A percentile compares a stretch with the other conserved stretches of the same genome.
These are phyloP conservation scores for Solanum sejunctum DNA, from an alignment of 257 asterid genomes.

Conservation along the genomic window DNA sequence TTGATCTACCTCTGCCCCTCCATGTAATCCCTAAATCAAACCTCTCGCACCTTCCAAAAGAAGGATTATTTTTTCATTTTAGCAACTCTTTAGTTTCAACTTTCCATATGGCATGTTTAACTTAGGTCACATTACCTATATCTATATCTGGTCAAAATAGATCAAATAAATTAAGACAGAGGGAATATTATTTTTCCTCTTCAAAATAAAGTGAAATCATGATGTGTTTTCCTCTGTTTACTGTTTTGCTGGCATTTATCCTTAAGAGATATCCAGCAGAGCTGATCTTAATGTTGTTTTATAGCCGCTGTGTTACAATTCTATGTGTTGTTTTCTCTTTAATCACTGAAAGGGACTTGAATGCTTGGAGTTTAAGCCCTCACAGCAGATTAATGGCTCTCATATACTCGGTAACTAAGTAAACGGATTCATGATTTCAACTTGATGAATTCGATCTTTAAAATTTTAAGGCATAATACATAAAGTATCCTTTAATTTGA, in stretches of 20 bases:
- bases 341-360: constrained; percentile 20
- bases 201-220: not conserved
- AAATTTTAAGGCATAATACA: not conserved
- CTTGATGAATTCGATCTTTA: not conserved
- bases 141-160: no score
- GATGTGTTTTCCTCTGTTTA: not conserved
- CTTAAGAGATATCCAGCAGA: constrained; percentile 47
- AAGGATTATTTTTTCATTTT: no score
- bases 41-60: no score
- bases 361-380: constrained; percentile 40
- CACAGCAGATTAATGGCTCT: constrained; percentile 34
- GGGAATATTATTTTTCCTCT: not conserved
- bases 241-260: constrained; percentile 38
- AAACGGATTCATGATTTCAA: not conserved
- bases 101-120: no score
- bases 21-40: no score
- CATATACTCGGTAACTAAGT: constrained; percentile 40
- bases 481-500: no score
- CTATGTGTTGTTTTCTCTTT: constrained; percentile 36
- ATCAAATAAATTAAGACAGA: not conserved
- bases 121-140: no score
- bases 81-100: no score
- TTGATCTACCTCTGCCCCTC: no score
- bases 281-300: constrained; percentile 49
- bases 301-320: constrained; percentile 43